Conservation (phyloP, 2,329 filamentous ascomycete species). For the Calonectria honghensis region DNA sequence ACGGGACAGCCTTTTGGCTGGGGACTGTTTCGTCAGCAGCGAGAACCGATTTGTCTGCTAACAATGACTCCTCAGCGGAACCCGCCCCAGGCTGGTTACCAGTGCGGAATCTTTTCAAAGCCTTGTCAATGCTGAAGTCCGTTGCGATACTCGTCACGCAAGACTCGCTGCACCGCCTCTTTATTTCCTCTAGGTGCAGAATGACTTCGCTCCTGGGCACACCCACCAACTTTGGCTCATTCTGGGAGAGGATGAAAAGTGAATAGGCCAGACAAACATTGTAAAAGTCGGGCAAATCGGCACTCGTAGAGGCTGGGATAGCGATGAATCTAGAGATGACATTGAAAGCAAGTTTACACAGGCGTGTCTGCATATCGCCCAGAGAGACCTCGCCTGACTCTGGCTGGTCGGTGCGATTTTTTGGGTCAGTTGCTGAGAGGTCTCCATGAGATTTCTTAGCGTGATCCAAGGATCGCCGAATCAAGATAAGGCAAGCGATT, state of each 20-base stretch:
- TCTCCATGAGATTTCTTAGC: neutral
- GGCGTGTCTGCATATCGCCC: neutral
- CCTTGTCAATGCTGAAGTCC: constrained; percentile 1
- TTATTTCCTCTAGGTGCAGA: neutral
- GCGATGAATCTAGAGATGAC: neutral
- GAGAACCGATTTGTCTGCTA: neutral
- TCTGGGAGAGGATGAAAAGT: neutral
- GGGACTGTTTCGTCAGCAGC: neutral
- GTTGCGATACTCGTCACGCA: neutral
- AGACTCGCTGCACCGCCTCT: neutral
- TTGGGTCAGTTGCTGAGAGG: neutral
- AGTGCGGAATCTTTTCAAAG: neutral
- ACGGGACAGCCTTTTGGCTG: too few relatives aligned
- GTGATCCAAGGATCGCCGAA: neutral
- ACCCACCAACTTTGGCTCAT: neutral
- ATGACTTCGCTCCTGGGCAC: neutral
- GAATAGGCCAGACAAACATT: constrained; percentile 11
- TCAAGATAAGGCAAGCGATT: neutral
- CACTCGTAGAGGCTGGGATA: neutral
- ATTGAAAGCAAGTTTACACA: neutral
- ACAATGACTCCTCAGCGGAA: neutral
- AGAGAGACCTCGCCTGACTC: neutral
- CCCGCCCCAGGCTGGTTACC: neutral
- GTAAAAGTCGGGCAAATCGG: constrained; percentile 11
- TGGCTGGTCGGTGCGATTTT: too few relatives aligned